These are phyloP conservation scores for Paracorniculantispora psalliotae DNA, from an alignment of 2,329 filamentous ascomycete species.

Conservation along the genomic window DNA sequence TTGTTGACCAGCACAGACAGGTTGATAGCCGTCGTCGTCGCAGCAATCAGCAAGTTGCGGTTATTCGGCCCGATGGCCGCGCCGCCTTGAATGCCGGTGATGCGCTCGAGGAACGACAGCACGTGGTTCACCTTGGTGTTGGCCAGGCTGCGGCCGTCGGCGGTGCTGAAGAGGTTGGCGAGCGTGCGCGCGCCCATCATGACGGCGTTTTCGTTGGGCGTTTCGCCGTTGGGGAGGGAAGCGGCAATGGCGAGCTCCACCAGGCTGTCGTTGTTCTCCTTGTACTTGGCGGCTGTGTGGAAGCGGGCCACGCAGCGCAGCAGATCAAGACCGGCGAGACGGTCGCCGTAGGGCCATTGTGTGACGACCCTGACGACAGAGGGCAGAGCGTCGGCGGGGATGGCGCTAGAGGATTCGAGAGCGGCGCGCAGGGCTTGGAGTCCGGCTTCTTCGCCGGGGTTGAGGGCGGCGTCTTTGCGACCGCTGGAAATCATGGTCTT, in stretches of 20 bases:
- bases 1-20: constrained; percentile 65
- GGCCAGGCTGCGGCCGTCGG: constrained; percentile 63
- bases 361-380: constrained; percentile 69
- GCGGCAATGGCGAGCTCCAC: constrained; percentile 48
- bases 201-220: constrained; percentile 69
- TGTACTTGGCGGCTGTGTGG: constrained; percentile 59
- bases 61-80: constrained; percentile 54
- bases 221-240: constrained; percentile 40
- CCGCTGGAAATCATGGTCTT: constrained; percentile 64
- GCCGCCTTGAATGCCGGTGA: constrained; percentile 47
- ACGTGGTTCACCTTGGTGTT: constrained; percentile 55
- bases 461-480: constrained; percentile 68
- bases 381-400: constrained; percentile 49
- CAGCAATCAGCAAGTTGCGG: constrained; percentile 75
- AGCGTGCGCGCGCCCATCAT: constrained; percentile 84
- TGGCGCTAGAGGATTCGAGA: constrained; percentile 54
- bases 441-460: constrained; percentile 62
- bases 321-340: constrained; percentile 80
- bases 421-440: constrained; percentile 58
- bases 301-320: constrained; percentile 75
- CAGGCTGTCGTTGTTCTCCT: constrained; percentile 51
- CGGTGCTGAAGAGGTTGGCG: constrained; percentile 76
- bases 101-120: constrained; percentile 57
- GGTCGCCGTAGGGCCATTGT: constrained; percentile 73
- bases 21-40: constrained; percentile 80